Evolutionary conservation across 208 protist genomes (phyloP), one percentile per base, ranked within the genome.

Genomic region (Angomonas ambiguus): DNA sequence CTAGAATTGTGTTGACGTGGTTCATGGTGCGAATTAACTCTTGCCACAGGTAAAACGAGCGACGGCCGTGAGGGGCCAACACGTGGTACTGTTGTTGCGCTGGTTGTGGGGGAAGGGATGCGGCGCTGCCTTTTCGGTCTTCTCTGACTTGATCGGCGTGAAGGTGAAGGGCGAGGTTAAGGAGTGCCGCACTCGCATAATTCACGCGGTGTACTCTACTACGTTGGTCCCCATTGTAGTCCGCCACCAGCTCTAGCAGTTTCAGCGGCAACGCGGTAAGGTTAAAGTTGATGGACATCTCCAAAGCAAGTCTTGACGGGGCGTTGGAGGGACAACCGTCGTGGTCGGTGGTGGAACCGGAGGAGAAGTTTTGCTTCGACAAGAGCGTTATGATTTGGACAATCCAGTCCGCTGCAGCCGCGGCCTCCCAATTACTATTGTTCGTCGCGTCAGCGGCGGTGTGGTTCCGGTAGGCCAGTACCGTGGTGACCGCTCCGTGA

Each of bases 361-460:
- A n/a, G n/a, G n/a, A n/a, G n/a, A 45, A 45, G 16, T 45, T 45
- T 45, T 45, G 8, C 8, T 16, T 8, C 38, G 38, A 45, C 16
- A 45, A 45, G 51, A 76, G 20, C 48, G 51, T 49, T 0, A 80
- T 58, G 25, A 92, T 65, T 35, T 62, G 51, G 28, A 55, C 57
- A 32, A 94, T 69, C 83, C 85, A 91, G 55, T 92, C 85, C 34
- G 83, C 88, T 11, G 88, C 88, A 0, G 88, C 85, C 6, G 85
- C 88, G 0, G 76, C 74, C 57, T 89, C 83, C 83, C 81, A 92
- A 61, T 90, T 45, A 45, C 16, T 45, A 45, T 45, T 8, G 16
- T 45, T 45, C 16, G n/a, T n/a, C n/a, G n/a, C n/a, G n/a, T n/a
- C n/a, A n/a, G n/a, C n/a, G n/a, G 88, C 22, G 80, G 69, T 4